A percentile compares a stretch with the other conserved stretches of the same genome.
phyloP scores from a whole-genome alignment of 805 yeast species.

The Saccharomycopsis sp. region DNA sequence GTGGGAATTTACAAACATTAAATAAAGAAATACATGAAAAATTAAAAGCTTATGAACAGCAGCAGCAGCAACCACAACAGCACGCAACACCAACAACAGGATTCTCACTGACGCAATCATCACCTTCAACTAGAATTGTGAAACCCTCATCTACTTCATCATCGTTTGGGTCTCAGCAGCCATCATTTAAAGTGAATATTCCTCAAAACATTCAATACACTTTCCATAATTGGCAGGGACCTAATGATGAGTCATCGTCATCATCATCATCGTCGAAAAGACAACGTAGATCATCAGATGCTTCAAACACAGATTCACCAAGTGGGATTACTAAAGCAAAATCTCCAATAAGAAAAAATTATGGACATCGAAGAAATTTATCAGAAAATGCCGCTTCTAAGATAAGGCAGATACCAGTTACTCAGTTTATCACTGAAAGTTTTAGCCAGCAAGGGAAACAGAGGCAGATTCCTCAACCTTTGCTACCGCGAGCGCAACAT shows the following conservation, averaged over 20 bases:
- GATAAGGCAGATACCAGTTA: too few relatives aligned
- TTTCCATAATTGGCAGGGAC: conserved; percentile 33
- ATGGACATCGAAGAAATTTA: conserved; percentile 20
- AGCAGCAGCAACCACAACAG: not conserved
- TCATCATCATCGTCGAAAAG: not conserved
- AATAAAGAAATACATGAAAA: not conserved
- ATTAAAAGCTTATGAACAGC: conserved; percentile 4
- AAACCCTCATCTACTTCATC: conserved; percentile 10
- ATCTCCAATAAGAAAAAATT: conserved; percentile 14
- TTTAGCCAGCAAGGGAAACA: too few relatives aligned
- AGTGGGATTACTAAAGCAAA: not conserved
- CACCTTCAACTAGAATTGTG: not conserved
- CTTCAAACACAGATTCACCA: too few relatives aligned
- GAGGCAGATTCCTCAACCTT: conserved; percentile 22
- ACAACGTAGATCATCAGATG: conserved; percentile 10
- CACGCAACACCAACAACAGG: not conserved
- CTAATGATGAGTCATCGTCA: conserved; percentile 10
- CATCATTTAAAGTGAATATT: conserved; percentile 28
- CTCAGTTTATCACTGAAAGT: too few relatives aligned
- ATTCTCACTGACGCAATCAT: not conserved
- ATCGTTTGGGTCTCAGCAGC: conserved; percentile 19
- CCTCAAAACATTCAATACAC: conserved; percentile 31
- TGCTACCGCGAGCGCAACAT: conserved; percentile 19
- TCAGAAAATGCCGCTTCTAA: conserved; percentile 22
- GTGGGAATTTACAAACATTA: conserved; percentile 1